Percentiles rank a stretch among this genome's conserved stretches.
phyloP scores from a whole-genome alignment of 495 filamentous ascomycete genomes.

The Talaromyces stipitatus region DNA sequence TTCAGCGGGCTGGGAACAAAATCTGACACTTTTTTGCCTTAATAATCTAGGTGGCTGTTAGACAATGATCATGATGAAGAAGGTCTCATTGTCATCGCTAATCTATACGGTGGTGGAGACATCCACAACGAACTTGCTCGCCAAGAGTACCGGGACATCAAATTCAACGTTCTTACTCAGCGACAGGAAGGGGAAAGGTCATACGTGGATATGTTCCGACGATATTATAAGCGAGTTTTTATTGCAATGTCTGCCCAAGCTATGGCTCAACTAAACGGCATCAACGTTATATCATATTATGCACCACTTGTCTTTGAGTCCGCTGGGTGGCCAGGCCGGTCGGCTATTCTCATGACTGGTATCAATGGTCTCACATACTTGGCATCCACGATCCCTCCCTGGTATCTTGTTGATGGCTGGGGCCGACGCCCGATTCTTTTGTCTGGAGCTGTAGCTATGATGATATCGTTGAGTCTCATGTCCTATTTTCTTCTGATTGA shows the following conservation, averaged over 20 bases:
- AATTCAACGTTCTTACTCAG: slow-evolving; percentile 89
- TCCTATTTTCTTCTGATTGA: slow-evolving; percentile 95
- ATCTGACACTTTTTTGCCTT: slow-evolving; percentile 3
- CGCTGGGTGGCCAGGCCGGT: slow-evolving; percentile 84
- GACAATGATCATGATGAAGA: slow-evolving; percentile 99
- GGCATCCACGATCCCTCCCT: slow-evolving; percentile 84
- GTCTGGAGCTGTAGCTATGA: slow-evolving; percentile 86
- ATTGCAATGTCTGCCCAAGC: slow-evolving; percentile 99
- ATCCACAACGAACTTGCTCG: slow-evolving; percentile 84
- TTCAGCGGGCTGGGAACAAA: neutral
- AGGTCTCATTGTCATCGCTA: slow-evolving; percentile 95
- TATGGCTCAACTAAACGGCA: slow-evolving; percentile 92
- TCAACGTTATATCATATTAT: slow-evolving; percentile 99
- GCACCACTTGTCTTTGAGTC: slow-evolving; percentile 94
- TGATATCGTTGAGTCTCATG: slow-evolving; percentile 79
- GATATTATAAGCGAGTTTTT: slow-evolving; percentile 86
- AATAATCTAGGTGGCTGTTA: slow-evolving; percentile 73
- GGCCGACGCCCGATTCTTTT: slow-evolving; percentile 86
- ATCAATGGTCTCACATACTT: slow-evolving; percentile 93
- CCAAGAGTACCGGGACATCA: slow-evolving; percentile 96
- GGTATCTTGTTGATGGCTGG: slow-evolving; percentile 94
- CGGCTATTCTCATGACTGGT: slow-evolving; percentile 94
- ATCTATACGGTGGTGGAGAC: slow-evolving; percentile 92
- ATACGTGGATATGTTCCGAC: slow-evolving; percentile 89
- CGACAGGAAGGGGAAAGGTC: slow-evolving; percentile 91